Conservation (phyloP, 2,329 filamentous ascomycete genomes). For the Parastagonospora nodorum region DNA sequence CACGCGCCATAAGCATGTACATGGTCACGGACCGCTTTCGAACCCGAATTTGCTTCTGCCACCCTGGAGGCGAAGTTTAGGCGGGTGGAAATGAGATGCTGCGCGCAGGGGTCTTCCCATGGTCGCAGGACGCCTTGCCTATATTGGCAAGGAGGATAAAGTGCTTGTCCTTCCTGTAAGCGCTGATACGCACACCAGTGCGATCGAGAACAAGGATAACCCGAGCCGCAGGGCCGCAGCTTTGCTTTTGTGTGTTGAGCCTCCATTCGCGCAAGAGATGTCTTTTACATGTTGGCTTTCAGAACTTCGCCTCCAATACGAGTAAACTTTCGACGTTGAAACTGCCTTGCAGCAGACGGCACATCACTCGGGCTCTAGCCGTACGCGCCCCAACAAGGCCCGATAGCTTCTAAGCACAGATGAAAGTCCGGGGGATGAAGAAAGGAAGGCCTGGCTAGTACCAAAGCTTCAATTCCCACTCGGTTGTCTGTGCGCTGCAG, state of each 20-base stretch:
- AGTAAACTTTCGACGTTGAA: constrained; percentile 10
- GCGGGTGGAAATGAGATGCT: constrained; percentile 27
- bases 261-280: constrained; percentile 31
- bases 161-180: constrained; percentile 32
- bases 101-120: constrained; percentile 25
- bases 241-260: constrained; percentile 31
- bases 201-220: constrained; percentile 25
- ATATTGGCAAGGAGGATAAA: constrained; percentile 23
- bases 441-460: constrained; percentile 21
- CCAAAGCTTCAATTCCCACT: constrained; percentile 20
- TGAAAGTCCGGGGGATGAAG: constrained; percentile 12
- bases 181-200: constrained; percentile 34
- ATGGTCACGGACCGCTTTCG: constrained; percentile 25
- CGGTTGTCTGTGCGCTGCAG: constrained; percentile 29
- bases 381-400: neutral
- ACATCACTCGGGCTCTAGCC: neutral
- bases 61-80: constrained; percentile 12
- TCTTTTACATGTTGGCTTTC: constrained; percentile 18
- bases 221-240: constrained; percentile 40
- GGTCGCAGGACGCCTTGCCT: constrained; percentile 30
- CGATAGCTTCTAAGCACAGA: neutral
- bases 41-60: constrained; percentile 27
- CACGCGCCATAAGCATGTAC: constrained; percentile 38
- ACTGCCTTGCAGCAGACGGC: constrained; percentile 18
- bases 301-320: constrained; percentile 24